A percentile compares a stretch with the other conserved stretches of the same genome.
Evolutionary conservation across 345 rosid genomes (phyloP).

Genomic region (sweet orange (Citrus sinensis)): DNA sequence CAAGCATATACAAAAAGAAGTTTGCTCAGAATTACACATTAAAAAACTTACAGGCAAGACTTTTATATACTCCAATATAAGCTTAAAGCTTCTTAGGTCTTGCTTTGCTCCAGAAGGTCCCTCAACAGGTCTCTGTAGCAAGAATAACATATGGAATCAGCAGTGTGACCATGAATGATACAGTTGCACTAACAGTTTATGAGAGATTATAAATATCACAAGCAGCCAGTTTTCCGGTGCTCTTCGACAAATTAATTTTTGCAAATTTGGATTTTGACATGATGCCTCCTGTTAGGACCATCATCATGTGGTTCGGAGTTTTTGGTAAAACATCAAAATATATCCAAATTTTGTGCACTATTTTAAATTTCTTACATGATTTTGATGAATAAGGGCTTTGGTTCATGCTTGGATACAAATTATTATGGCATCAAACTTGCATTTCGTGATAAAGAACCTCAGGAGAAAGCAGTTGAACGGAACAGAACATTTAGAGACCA

Average conservation of each 20-base stretch:
- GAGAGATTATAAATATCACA: neutral
- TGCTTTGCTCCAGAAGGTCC: conserved; percentile 58
- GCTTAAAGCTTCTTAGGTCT: conserved; percentile 85
- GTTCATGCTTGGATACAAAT: neutral
- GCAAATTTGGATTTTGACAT: neutral
- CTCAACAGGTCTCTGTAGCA: conserved; percentile 70
- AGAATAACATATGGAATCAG: conserved; percentile 9
- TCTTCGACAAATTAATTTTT: neutral
- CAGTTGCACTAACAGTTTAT: neutral
- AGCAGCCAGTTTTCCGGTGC: neutral
- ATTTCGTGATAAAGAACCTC: neutral
- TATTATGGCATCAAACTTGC: neutral
- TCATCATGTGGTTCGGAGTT: neutral
- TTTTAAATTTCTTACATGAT: neutral
- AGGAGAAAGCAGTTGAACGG: neutral
- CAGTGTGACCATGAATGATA: neutral
- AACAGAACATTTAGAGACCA: neutral
- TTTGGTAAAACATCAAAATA: neutral
- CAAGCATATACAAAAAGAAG: neutral
- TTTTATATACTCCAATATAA: conserved; percentile 78
- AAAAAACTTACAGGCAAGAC: conserved; percentile 76
- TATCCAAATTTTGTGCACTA: neutral
- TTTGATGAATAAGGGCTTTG: neutral
- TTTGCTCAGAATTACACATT: neutral
- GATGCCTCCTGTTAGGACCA: neutral